Evolutionary conservation across 2,329 filamentous ascomycete species (phyloP).

Genomic region (Sporothrix dimorphospora): DNA sequence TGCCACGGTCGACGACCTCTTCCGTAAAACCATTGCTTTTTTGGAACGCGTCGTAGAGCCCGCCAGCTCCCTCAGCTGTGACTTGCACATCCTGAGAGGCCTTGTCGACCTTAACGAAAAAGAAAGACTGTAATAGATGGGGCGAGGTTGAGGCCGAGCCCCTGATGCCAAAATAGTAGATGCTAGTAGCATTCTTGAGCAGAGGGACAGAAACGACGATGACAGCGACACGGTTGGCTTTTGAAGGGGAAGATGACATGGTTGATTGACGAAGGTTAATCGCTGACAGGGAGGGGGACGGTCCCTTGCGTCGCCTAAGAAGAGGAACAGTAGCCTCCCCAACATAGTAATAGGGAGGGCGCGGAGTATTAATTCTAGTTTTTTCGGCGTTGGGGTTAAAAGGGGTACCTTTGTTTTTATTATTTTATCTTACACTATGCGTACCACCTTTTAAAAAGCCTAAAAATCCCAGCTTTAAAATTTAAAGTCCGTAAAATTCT

Average conservation of each 20-base stretch:
- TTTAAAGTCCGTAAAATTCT: background rate
- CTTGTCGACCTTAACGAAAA: no score
- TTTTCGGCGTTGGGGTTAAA: background rate
- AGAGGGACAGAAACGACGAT: background rate
- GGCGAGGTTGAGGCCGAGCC: background rate
- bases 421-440: background rate
- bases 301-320: background rate
- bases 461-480: background rate
- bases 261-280: background rate
- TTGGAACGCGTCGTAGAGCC: background rate
- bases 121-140: background rate
- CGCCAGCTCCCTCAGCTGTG: background rate
- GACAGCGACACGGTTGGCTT: background rate
- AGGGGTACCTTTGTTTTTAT: background rate
- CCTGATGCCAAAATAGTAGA: background rate
- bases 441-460: background rate
- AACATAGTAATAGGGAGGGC: background rate
- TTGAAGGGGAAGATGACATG: background rate
- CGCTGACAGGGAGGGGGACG: background rate
- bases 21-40: background rate
- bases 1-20: background rate
- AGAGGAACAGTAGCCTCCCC: background rate
- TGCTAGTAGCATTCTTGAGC: background rate
- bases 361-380: background rate
- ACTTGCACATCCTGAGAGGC: background rate